Evolutionary conservation across 2,329 filamentous ascomycete species (phyloP).

Genomic region (Exutisphaerella laricina): DNA sequence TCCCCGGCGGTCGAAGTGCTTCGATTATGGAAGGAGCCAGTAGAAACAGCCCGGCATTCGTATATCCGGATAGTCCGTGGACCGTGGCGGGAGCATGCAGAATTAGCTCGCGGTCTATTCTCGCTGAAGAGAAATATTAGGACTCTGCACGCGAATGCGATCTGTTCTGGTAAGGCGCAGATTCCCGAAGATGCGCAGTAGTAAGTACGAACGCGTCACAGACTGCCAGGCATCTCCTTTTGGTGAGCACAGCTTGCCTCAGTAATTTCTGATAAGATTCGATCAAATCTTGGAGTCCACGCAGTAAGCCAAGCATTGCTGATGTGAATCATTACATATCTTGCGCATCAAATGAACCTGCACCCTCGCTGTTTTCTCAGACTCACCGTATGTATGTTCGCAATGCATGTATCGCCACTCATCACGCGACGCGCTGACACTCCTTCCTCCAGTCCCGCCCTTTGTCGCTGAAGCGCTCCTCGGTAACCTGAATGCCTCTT

Average conservation of each 20-base stretch:
- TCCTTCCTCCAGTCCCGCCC: slow-evolving; percentile 40
- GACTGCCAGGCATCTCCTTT: neutral
- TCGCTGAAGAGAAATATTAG: neutral
- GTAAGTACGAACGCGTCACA: neutral
- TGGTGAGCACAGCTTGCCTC: slow-evolving; percentile 1
- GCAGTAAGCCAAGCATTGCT: slow-evolving; percentile 2
- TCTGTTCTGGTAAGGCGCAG: neutral
- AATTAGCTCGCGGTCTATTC: too few species aligned
- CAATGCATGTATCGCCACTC: slow-evolving; percentile 7
- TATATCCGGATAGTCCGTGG: too few species aligned
- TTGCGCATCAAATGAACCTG: slow-evolving; percentile 99
- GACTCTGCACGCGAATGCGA: slow-evolving; percentile 1
- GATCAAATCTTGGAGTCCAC: slow-evolving; percentile 3
- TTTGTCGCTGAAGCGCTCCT: slow-evolving; percentile 56
- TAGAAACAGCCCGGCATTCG: too few species aligned
- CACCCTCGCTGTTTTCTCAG: slow-evolving; percentile 44
- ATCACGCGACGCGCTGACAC: slow-evolving; percentile 22
- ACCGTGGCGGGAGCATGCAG: too few species aligned
- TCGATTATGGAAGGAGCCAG: neutral
- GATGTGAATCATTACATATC: slow-evolving; percentile 9
- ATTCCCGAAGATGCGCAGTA: neutral
- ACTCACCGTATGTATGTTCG: slow-evolving; percentile 13
- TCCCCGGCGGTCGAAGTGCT: neutral
- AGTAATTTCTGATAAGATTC: neutral
- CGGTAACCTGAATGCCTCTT: slow-evolving; percentile 72